A percentile compares a stretch with the other conserved stretches of the same genome.
phyloP scores from a whole-genome alignment of 306 rosid genomes.

The Quercus aquifolioides region DNA sequence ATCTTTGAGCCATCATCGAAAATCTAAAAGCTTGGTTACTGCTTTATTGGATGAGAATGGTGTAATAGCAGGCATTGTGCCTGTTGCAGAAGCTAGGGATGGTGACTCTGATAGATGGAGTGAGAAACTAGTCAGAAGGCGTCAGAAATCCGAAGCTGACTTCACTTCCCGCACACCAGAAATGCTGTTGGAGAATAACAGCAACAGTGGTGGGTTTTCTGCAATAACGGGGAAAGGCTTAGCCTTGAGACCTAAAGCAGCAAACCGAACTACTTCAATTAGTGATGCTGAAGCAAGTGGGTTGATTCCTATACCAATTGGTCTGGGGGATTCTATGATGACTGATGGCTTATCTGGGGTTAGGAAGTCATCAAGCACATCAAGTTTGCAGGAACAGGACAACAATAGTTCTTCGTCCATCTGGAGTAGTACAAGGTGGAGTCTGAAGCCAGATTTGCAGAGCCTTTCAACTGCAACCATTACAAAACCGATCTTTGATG shows the following conservation, averaged over 20 bases:
- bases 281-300: constrained; percentile 48
- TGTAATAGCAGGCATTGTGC: constrained; percentile 22
- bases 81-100: constrained; percentile 31
- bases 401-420: constrained; percentile 41
- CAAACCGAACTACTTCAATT: constrained; percentile 33
- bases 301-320: constrained; percentile 31
- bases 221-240: constrained; percentile 59
- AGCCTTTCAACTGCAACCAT: constrained; percentile 56
- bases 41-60: constrained; percentile 52
- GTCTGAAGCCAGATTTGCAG: constrained; percentile 70
- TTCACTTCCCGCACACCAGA: constrained; percentile 50
- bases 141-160: constrained; percentile 69
- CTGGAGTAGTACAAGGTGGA: constrained; percentile 71
- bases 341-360: constrained; percentile 50
- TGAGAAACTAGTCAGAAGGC: constrained; percentile 52
- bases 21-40: constrained; percentile 62
- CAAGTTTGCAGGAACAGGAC: constrained; percentile 81
- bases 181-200: constrained; percentile 53
- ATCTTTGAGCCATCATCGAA: constrained; percentile 38
- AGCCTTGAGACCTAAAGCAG: constrained; percentile 65
- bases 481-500: constrained; percentile 74
- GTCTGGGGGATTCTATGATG: constrained; percentile 41
- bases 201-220: constrained; percentile 46
- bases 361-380: constrained; percentile 78
- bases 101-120: constrained; percentile 38